These are phyloP conservation scores for Arthrobotrys iridis DNA, from an alignment of 2,329 filamentous ascomycete species.

Conservation along the genomic window DNA sequence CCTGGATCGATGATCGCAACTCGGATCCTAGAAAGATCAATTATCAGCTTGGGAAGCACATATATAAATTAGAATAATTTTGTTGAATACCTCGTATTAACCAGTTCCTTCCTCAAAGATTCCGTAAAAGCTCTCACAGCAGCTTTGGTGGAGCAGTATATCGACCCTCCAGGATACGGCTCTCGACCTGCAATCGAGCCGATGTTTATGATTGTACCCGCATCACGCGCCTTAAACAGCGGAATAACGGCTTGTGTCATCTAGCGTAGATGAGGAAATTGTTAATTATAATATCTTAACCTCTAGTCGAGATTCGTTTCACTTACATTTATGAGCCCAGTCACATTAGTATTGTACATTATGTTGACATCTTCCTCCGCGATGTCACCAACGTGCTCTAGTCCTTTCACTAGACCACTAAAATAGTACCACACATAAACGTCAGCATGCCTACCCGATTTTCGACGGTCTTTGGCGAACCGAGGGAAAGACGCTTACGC, in stretches of 20 bases:
- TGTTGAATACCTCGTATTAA: conserved; percentile 66
- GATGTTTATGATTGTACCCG: conserved; percentile 81
- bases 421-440: not conserved
- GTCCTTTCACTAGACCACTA: conserved; percentile 87
- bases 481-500: conserved; percentile 71
- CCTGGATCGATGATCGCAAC: conserved; percentile 91
- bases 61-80: not conserved
- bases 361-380: conserved; percentile 79
- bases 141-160: conserved; percentile 94
- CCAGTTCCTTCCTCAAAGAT: conserved; percentile 80
- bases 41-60: not conserved
- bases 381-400: conserved; percentile 86
- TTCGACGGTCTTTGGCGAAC: too few species aligned
- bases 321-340: conserved; percentile 79
- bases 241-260: conserved; percentile 92
- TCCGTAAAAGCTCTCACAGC: conserved; percentile 88
- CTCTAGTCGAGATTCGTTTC: too few species aligned
- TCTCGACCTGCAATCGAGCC: conserved; percentile 92
- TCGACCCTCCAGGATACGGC: conserved; percentile 82
- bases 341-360: conserved; percentile 95
- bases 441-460: not conserved
- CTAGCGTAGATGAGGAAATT: conserved; percentile 29
- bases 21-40: conserved; percentile 69
- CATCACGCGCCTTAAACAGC: conserved; percentile 76
- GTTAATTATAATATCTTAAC: not conserved